A percentile compares a stretch with the other conserved stretches of the same genome.
Conservation (phyloP, 73 alveolate species). For the Paramecium bursaria region DNA sequence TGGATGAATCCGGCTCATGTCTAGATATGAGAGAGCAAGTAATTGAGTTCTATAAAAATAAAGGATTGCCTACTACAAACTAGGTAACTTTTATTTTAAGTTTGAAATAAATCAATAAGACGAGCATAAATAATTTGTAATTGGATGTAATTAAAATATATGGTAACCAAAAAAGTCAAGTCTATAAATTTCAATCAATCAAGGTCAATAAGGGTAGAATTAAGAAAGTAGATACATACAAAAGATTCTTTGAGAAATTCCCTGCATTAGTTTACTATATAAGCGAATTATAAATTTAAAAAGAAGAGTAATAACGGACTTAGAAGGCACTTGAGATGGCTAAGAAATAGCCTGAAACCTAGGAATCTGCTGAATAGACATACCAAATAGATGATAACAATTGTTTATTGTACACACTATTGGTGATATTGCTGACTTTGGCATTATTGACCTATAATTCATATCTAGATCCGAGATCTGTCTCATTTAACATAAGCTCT, state of each 20-base stretch:
- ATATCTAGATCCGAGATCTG: constrained; percentile 25
- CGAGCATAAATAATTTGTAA: constrained; percentile 14
- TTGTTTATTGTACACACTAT: not conserved
- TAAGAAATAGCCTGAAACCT: no score
- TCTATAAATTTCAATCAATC: not conserved
- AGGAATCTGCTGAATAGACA: not conserved
- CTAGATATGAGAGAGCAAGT: constrained; percentile 40
- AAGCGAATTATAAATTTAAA: constrained; percentile 43
- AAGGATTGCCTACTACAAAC: not conserved
- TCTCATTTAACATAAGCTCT: not conserved
- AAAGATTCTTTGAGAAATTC: constrained; percentile 35
- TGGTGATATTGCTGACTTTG: not conserved
- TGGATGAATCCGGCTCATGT: constrained; percentile 33
- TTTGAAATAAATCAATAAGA: not conserved
- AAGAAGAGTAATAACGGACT: not conserved
- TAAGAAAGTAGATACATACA: constrained; percentile 36
- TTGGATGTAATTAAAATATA: constrained; percentile 10
- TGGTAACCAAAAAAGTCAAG: constrained; percentile 1
- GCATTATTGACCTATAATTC: no score
- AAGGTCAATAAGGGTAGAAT: constrained; percentile 21
- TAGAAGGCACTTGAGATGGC: constrained; percentile 2
- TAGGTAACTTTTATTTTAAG: not conserved
- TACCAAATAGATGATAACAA: constrained; percentile 54
- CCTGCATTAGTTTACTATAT: constrained; percentile 35
- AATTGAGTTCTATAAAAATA: constrained; percentile 24